Evolutionary conservation across 2,329 filamentous ascomycete species (phyloP), one percentile per base, ranked within the genome.

Genomic region (Monascus ruber): DNA sequence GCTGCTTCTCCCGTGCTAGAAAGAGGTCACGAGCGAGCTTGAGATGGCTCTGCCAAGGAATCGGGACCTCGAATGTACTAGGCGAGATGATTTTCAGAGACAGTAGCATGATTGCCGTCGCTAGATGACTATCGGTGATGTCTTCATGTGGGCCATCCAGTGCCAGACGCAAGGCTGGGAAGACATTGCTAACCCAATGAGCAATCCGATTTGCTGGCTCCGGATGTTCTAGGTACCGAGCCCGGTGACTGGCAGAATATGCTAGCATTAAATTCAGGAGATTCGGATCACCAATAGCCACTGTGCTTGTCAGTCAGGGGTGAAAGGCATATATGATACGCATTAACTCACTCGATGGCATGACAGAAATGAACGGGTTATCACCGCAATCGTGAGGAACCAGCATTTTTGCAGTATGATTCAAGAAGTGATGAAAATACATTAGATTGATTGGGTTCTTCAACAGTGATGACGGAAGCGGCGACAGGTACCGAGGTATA

Each of bases 11-110:
- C 5, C 83, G 76, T 3, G 77, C 73, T 9, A 78, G 68, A 50
- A 89, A 87, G 48, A 93, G 76, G 50, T 82, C 75, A 2, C 85
- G 76, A 1, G 85, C 85, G 38, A 86, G 75, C 40, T 77, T 76
- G 1, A 93, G 71, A 58, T 93, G 85, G 37, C 74, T 76, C 54
- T 87, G 83, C 85, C 85, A 93, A 1, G 83, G 74, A 38, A 89
- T 83, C 1, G 77, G 72, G n/a, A 85, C 79, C 39, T 83, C 84
- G 53, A 91, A 89, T 0, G 83, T 82, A 41, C 80, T 81, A 0
- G 85, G 85, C 0, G 82, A 86, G 36, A 91, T 80, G 41, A 91
- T 89, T 53, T 91, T 84, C 17, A 91, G 68, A 1, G 84, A 88
- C 1, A 84, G 77, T 34, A 93, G 73, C 82, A 91, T 87, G 45